Evolutionary conservation across 2,329 filamentous ascomycete genomes (phyloP), one percentile per base, ranked within the genome.

Genomic region (Phialophora expanda): DNA sequence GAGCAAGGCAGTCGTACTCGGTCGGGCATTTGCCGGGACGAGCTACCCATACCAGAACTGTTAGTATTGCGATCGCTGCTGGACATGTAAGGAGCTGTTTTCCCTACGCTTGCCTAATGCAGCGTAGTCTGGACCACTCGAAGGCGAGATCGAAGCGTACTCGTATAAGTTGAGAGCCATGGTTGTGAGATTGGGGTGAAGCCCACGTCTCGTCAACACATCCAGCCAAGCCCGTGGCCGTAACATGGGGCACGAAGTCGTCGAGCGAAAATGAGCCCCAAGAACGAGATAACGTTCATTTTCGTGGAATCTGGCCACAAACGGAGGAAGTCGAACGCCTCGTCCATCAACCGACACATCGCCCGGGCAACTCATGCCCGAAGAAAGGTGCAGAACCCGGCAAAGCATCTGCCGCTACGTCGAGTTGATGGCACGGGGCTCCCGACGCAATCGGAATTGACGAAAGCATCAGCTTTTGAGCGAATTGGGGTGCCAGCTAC

Each of bases 281-380:
- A 26, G 20, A 51, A 51, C 3, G 48, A 51, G 24, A 51, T 51
- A 4, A 51, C 48, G 20, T 51, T 51, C 48, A 51, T 51, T 14
- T 22, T 51, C 24, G 48, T 22, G 12, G 24, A 11, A 20, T 51
- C 48, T 14, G 48, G 48, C 48, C 14, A n/a, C 48, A 51, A 51
- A 26, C 20, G 48, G 24, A 51, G 48, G 17, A 51, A 22, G 7
- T 24, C 48, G 20, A 51, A 51, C 48, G 48, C 48, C 8, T 51
- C 48, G 24, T 51, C 48, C 48, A 51, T 51, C 48, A 51, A 51
- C 24, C 17, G 48, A 51, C 48, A 51, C 48, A 24, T 51, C n/a
- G 48, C 48, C 17, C 24, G 48, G 17, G 48, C 48, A 6, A 22
- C 48, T 26, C 48, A 51, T 12, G 48, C 48, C n/a, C 20, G 48